Conservation (phyloP, 2,329 filamentous ascomycete species). For the Curvularia hawaiiensis region DNA sequence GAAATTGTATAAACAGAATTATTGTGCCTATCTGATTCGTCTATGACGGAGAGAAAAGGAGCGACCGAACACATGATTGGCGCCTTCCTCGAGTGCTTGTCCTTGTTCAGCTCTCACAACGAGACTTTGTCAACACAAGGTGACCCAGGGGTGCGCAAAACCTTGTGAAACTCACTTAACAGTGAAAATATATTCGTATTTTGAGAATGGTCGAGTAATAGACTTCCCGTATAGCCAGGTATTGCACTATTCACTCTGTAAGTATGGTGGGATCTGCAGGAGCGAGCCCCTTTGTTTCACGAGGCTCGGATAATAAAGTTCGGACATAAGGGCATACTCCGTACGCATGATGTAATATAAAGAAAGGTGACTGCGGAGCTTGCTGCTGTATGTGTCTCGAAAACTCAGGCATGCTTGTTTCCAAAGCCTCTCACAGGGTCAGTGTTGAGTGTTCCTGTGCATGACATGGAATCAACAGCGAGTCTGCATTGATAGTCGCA, state of each 20-base stretch:
- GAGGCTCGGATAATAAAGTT: not conserved
- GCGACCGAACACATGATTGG: not conserved
- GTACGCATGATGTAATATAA: not conserved
- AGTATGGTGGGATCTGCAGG: not conserved
- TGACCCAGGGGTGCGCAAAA: not conserved
- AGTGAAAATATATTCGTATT: not conserved
- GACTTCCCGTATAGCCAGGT: not conserved
- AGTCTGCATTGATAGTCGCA: not conserved
- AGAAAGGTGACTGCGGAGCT: not conserved
- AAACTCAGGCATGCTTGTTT: not conserved
- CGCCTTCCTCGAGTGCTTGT: not conserved
- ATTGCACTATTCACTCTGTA: not conserved
- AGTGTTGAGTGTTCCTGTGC: not conserved
- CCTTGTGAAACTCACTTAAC: not conserved
- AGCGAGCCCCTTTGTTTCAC: not conserved
- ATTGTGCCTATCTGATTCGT: not conserved
- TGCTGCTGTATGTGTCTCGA: not conserved
- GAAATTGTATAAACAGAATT: not conserved
- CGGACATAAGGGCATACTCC: not conserved
- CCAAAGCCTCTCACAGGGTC: not conserved
- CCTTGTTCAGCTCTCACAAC: not conserved
- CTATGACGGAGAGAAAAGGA: not conserved
- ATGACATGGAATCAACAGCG: not conserved
- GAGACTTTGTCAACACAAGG: not conserved
- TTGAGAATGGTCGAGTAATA: not conserved